Conservation (phyloP, 768 basidiomycete genomes). For the Chlorophyllum brunneum region DNA sequence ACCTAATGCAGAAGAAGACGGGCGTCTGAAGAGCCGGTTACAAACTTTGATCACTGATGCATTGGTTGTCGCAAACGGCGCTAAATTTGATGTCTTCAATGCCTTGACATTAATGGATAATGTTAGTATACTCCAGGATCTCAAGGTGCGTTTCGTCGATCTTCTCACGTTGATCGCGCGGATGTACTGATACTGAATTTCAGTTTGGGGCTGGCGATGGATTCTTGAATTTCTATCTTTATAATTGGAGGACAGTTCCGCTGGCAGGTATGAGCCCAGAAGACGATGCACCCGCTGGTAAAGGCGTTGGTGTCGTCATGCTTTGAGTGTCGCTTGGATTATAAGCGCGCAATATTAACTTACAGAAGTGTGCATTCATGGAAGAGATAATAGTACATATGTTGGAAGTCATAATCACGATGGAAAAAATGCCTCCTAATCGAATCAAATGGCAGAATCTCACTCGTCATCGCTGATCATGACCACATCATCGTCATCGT, state of each 20-base stretch:
- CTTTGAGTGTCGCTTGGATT: slow-evolving; percentile 41
- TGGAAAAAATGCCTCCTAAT: slow-evolving; percentile 1
- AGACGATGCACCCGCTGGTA: slow-evolving; percentile 56
- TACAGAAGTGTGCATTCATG: slow-evolving; percentile 7
- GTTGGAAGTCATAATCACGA: slow-evolving; percentile 4
- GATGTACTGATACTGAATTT: slow-evolving; percentile 7
- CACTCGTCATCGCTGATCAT: slow-evolving; percentile 70
- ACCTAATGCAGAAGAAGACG: slow-evolving; percentile 57
- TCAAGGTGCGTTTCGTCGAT: slow-evolving; percentile 55
- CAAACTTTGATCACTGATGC: slow-evolving; percentile 74
- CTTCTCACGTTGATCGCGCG: background rate
- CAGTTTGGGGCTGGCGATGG: slow-evolving; percentile 96
- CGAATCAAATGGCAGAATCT: slow-evolving; percentile 5
- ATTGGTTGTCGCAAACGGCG: slow-evolving; percentile 73
- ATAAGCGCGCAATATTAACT: too few relatives aligned
- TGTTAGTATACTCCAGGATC: slow-evolving; percentile 69
- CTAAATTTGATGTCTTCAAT: slow-evolving; percentile 96
- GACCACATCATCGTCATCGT: slow-evolving; percentile 80
- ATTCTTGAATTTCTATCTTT: slow-evolving; percentile 86
- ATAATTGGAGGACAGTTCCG: slow-evolving; percentile 88
- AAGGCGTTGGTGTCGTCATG: slow-evolving; percentile 93
- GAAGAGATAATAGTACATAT: slow-evolving; percentile 15
- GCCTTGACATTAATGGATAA: slow-evolving; percentile 96
- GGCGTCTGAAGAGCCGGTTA: slow-evolving; percentile 64
- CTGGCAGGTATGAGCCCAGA: slow-evolving; percentile 66